Evolutionary conservation across 2,329 filamentous ascomycete genomes (phyloP), one percentile per base, ranked within the genome.

Genomic region (Alternaria infectoria): DNA sequence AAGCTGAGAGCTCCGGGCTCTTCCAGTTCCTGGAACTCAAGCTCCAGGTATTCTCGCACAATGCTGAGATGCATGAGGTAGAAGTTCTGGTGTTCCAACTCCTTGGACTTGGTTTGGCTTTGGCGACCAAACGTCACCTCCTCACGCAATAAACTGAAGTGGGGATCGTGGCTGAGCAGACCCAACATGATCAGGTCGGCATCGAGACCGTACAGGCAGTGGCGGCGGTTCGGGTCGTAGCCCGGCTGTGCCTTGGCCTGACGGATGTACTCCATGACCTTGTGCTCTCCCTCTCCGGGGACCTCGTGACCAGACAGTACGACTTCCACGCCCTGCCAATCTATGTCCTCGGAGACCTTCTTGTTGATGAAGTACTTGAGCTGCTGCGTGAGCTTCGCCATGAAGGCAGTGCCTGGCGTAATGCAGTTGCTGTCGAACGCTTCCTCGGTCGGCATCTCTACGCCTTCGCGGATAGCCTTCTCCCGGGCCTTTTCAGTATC

Each of bases 201-300:
- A 82, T 99, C 96, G 54, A 99, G 87, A 23, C 96, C 96, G 81
- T 99, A 99, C 67, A 99, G 86, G 81, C 96, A 99, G 82, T 99
- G 96, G 61, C 96, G 92, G 66, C 97, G 89, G 75, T 99, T 98
- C 54, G 93, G 88, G 79, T 97, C 90, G 81, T 99, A 99, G 67
- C 90, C 89, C 3, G 92, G 92, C 81, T 99, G 96, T 52, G 95
- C 93, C 85, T 98, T 98, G 66, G 96, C 93, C 81, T 96, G 93
- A 72, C 96, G 92, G 80, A 99, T 99, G 81, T 99, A 99, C 82
- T 99, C 96, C 96, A 99, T 99, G 82, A 99, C 97, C 84, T 99
- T 99, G 85, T 99, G 96, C 81, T 99, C 96, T 74, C 96, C 96
- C 82, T 99, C 96, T 73, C 96, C 96, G 7, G 96, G 96, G 25